These are phyloP conservation scores for Cladosporium sp. DNA, from an alignment of 2,329 filamentous ascomycete species.

Conservation along the genomic window DNA sequence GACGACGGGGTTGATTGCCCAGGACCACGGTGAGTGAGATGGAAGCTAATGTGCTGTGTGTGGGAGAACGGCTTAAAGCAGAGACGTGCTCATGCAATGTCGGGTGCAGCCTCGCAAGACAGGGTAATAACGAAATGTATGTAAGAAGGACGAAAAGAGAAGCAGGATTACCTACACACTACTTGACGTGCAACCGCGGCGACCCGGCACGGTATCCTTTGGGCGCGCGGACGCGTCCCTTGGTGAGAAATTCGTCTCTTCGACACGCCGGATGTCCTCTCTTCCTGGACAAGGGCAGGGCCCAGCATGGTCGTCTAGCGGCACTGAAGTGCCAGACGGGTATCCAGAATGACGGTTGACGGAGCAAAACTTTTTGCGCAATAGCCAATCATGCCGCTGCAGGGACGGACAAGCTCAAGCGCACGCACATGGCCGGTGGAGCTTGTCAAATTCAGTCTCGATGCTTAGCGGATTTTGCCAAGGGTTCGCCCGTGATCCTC, in stretches of 20 bases:
- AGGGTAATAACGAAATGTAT: not conserved
- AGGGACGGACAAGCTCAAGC: not conserved
- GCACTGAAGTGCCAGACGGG: not conserved
- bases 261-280: not conserved
- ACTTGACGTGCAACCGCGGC: not conserved
- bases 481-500: not conserved
- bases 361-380: not conserved
- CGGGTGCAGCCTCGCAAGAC: not conserved
- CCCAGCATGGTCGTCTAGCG: not conserved
- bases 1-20: conserved; percentile 6
- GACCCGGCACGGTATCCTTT: not conserved
- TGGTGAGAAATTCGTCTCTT: not conserved
- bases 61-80: not conserved
- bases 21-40: conserved; percentile 13
- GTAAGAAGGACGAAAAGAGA: not conserved
- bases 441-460: not conserved
- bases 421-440: conserved; percentile 3
- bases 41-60: not conserved
- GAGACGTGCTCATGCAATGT: not conserved
- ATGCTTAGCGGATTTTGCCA: not conserved
- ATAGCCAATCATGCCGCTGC: not conserved
- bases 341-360: not conserved
- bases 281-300: not conserved
- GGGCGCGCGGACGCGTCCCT: not conserved
- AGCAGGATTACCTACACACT: no score